Evolutionary conservation across 2,329 filamentous ascomycete species (phyloP).

Genomic region (Chaetomiaceae sp.): DNA sequence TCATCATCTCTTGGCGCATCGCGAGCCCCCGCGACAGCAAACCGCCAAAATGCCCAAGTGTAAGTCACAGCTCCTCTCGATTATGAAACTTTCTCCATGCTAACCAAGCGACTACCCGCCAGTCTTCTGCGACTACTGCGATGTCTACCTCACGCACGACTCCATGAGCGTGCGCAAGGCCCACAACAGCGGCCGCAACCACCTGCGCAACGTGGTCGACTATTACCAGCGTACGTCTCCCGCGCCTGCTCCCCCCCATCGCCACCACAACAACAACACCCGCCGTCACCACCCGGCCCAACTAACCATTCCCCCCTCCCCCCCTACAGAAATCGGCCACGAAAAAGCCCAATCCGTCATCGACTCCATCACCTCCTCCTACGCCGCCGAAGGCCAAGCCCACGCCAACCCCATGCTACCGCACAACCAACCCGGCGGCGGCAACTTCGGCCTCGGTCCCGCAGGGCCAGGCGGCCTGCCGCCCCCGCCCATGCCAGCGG

Average conservation of each 20-base stretch:
- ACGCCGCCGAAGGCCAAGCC: slow-evolving; percentile 87
- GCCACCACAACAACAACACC: too few relatives aligned
- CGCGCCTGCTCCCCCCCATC: slow-evolving; percentile 1
- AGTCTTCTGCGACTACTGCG: slow-evolving; percentile 97
- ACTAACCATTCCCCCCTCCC: not conserved
- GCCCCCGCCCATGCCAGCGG: not conserved
- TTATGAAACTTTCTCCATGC: slow-evolving; percentile 21
- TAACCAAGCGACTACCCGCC: slow-evolving; percentile 11
- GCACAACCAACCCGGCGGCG: slow-evolving; percentile 56
- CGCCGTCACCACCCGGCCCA: slow-evolving; percentile 7
- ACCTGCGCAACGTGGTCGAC: slow-evolving; percentile 93
- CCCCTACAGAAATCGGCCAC: slow-evolving; percentile 81
- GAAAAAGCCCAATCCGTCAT: slow-evolving; percentile 98
- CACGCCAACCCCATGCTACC: slow-evolving; percentile 78
- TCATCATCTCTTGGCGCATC: slow-evolving; percentile 10
- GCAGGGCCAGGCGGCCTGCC: slow-evolving; percentile 36
- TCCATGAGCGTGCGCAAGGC: slow-evolving; percentile 99
- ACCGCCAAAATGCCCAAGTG: slow-evolving; percentile 71
- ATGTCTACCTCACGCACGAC: slow-evolving; percentile 99
- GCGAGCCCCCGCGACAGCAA: slow-evolving; percentile 20
- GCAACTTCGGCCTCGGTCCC: slow-evolving; percentile 47
- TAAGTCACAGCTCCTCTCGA: slow-evolving; percentile 42
- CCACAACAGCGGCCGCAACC: slow-evolving; percentile 94
- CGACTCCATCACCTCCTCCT: slow-evolving; percentile 93
- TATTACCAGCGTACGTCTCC: slow-evolving; percentile 80